Evolutionary conservation across 2,329 filamentous ascomycete genomes (phyloP), one percentile per base, ranked within the genome.

Genomic region (Fusarium piperis): DNA sequence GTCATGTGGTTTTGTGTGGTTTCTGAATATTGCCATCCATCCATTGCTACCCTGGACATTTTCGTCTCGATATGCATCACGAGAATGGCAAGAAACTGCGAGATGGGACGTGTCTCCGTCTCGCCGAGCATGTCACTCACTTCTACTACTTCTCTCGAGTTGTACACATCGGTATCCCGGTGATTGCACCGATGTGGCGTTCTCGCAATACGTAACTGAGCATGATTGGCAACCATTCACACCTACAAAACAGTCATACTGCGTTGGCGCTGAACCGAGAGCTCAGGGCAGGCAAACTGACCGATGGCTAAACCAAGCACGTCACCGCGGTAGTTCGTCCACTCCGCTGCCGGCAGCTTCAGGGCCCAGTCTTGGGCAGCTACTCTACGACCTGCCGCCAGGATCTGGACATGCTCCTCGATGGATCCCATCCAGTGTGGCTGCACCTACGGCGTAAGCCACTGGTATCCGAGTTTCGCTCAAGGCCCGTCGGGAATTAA

Each of bases 91-190:
- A 23, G 23, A 10, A 57, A 57, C 36, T n/a, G 53, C 5, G 53
- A 57, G 53, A 57, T 57, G 58, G 65, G 68, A 48, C 52, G 65
- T 56, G 51, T 65, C 60, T 71, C 68, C 68, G 68, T 56, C 71
- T 65, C 35, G 15, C 68, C 68, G 68, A 66, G 46, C 23, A 23
- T 55, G 23, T 30, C 59, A 32, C 44, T 30, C 59, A 32, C 44
- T 23, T 33, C 30, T 41, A 18, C 16, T 33, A 18, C 51, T 28
- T 16, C 20, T n/a, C 15, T 46, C 9, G 16, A 48, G 23, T 48
- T 48, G 23, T 26, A 48, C 23, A 48, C 59, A 23, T 65, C 65
- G 68, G 68, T 48, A 57, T 72, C 57, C 36, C 68, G 68, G 65
- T 46, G 23, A 59, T 48, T 66, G 30, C 28, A 62, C 69, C 69